Conservation (phyloP, 2,329 filamentous ascomycete genomes). For the Fusarium sulawesiense region DNA sequence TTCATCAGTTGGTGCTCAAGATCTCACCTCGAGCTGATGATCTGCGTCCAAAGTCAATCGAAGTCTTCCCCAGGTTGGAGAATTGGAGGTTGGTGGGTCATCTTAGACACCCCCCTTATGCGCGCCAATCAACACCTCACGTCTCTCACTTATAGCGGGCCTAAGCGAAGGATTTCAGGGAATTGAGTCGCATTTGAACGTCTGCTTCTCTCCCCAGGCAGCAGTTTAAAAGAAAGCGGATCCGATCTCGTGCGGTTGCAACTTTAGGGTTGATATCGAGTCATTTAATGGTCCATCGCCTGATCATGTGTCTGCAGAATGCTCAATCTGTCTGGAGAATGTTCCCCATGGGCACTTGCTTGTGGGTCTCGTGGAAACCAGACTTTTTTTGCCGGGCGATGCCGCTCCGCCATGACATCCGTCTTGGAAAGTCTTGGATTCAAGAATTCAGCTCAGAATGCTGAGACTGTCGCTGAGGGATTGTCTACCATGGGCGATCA, state of each 20-base stretch:
- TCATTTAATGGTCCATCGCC: conserved; percentile 1
- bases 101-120: conserved; percentile 12
- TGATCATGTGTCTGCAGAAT: neutral
- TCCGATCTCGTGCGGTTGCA: neutral
- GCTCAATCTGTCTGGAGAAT: neutral
- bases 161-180: neutral
- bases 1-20: neutral
- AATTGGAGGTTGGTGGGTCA: conserved; percentile 5
- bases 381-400: neutral
- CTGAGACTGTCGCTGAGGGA: neutral
- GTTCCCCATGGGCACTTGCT: neutral
- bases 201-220: conserved; percentile 20
- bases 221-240: conserved; percentile 26
- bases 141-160: neutral
- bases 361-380: neutral
- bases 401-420: neutral
- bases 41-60: neutral
- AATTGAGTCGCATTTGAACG: neutral
- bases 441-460: neutral
- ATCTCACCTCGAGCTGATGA: neutral
- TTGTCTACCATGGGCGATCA: too few species aligned
- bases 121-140: conserved; percentile 7
- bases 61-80: neutral
- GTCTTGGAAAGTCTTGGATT: neutral
- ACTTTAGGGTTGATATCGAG: neutral